Base-by-base conservation (phyloP, 768 basidiomycete species). In the Podaxis mareebaensis region DNA sequence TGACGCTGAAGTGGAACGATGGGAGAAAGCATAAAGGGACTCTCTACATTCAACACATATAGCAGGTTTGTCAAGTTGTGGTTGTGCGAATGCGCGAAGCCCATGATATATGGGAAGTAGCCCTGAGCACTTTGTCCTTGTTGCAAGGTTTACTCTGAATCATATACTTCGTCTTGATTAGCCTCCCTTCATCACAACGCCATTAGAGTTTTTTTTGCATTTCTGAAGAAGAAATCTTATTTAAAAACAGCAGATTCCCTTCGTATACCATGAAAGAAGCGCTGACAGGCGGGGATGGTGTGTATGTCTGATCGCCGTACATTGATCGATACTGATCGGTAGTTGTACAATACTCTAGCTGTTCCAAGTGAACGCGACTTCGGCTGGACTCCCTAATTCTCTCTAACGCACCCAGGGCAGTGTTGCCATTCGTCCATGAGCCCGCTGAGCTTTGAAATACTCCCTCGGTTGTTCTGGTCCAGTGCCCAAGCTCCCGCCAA, bases 1-100 rank as follows among this genome's bases (percentile, higher is more conserved):
- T 65, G 81, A 77, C 30, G 85, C 80, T n/a, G 92, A 93, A 73
- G 82, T 93, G 63, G 90, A 91, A 68, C 81, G 84, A 58, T 92
- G 92, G 90, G 76, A 83, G 63, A 67, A 66, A 66, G 69, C 66
- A 70, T 65, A 66, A 66, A 30, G 20, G 17, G 44, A 20, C 20
- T 46, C 20, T 20, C 7, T 8, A 17, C 15, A 46, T 22, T 20
- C 40, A 42, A 15, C 40, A 42, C 3, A 1, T 7, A n/a, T 42
- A 12, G 39, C 39, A 40, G 15, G 15, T 40, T 40, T 42, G 40
- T 17, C 40, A n/a, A 7, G 17, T 5, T n/a, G 12, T n/a, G 40
- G 3, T 46, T 46, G 44, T 8, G 7, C 44, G 15, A 20, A 20
- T 20, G 17, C 17, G 44, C 17, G n/a, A 20, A 20, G n/a, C 20